Base-by-base conservation (phyloP, 805 yeast species). In the Lipomyces yamanashiensis region DNA sequence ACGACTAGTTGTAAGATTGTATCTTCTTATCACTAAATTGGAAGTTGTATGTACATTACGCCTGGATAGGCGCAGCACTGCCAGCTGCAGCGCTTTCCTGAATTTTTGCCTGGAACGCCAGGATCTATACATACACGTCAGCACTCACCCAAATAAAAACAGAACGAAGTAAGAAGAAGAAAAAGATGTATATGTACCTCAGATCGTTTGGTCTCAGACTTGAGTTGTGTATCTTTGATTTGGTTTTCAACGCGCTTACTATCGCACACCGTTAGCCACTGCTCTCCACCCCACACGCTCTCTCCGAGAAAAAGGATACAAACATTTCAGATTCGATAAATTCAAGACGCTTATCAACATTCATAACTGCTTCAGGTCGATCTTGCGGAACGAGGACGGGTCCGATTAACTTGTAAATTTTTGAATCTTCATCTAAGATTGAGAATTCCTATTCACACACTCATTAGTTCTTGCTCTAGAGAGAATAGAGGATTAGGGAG, bases 361-460 rank as follows among this genome's bases (percentile, higher is more conserved):
- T 93, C 72, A 84, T 70, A 68, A 85, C 85, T 23, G 99, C 96
- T 76, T 95, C 98, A 10, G 74, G 74, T 64, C 84, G 83, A 60
- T 92, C 97, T 72, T 93, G 97, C 1, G 98, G 97, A 66, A 96
- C 80, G 64, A 95, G 80, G 3, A 93, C 92, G 7, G 97, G 96
- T 0, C 99, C 99, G 33, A 93, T 89, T 68, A 92, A 81, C 76
- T 95, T 95, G 78, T 85, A 95, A 33, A 95, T 86, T 71, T 89
- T 89, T 15, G 96, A 82, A 44, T 85, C 88, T 41, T 85, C 89
- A 61, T 84, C 83, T 61, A 89, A 78, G 50, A 77, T 71, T 36
- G 82, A 84, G 71, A 95, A 89, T 76, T 95, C 99, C 62, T 75
- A 58, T n/a, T 17, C 8, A 28, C 15, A 6, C 21, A 28, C 13